These are phyloP conservation scores for Didymella keratinophila DNA, from an alignment of 2,329 filamentous ascomycete genomes.

Conservation along the genomic window DNA sequence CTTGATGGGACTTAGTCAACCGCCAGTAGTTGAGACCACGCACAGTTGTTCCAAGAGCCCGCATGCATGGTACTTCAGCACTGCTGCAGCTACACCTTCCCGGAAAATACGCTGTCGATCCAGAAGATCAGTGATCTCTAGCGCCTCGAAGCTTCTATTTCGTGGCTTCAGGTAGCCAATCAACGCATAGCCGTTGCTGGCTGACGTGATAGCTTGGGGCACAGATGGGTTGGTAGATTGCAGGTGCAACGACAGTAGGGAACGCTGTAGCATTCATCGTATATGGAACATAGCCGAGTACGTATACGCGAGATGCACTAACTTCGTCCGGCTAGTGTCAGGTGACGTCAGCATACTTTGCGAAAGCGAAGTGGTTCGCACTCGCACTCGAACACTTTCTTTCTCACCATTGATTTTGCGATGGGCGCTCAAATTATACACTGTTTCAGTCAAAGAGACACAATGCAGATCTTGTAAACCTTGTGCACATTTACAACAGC, in stretches of 20 bases:
- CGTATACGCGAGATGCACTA: neutral
- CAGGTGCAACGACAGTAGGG: slow-evolving; percentile 9
- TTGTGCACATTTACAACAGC: neutral
- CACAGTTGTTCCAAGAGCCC: no score
- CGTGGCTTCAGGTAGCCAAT: slow-evolving; percentile 1
- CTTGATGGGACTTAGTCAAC: neutral
- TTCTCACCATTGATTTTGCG: neutral
- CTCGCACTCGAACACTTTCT: slow-evolving; percentile 6
- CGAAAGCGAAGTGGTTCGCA: neutral
- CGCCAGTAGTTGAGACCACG: neutral
- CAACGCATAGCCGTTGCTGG: neutral
- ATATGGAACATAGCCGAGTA: slow-evolving; percentile 14
- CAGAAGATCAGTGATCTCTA: neutral
- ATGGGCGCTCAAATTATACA: neutral
- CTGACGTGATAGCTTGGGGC: slow-evolving; percentile 5
- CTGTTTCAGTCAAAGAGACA: neutral
- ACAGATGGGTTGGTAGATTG: slow-evolving; percentile 6
- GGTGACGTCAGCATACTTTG: neutral
- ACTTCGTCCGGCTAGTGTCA: neutral
- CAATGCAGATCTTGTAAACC: neutral
- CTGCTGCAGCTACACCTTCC: slow-evolving; percentile 7
- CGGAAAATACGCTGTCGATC: slow-evolving; percentile 1
- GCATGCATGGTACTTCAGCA: neutral
- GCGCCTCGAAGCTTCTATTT: no score
- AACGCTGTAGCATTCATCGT: slow-evolving; percentile 11